Base-by-base conservation (phyloP, 768 basidiomycete genomes). In the Lentinula boryana region DNA sequence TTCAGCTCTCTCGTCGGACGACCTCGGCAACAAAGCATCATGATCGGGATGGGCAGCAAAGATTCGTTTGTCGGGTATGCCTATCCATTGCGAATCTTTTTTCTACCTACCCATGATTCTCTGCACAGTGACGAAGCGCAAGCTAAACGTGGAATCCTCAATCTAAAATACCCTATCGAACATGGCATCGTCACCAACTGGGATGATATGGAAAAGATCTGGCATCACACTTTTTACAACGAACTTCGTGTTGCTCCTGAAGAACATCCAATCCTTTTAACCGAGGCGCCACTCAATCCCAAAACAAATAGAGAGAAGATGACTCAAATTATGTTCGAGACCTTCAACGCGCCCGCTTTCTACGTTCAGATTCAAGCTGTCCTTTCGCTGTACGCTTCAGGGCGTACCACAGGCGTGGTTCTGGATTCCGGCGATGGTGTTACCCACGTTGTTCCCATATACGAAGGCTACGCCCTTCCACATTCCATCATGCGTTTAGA, bases 131-230 rank as follows among this genome's bases (percentile, higher is more conserved):
- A 95, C 65, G 93, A 95, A 72, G 92, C 92, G 44, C 92, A 94
- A 71, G 89, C 92, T 40, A 95, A 97, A 82, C 90, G 94, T 76
- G 94, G 95, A 82, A 93, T 96, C 73, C 82, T 96, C 64, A 89
- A 89, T 50, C 77, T 96, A 68, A 94, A 95, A 78, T 93, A 96
- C 78, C 94, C 92, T 56, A 93, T 93, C 67, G 91, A 94, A 74
- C 92, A 93, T 78, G 91, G 92, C 76, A 89, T 93, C 70, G 91
- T 96, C 73, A 95, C 93, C 75, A 95, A 97, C 86, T 97, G 95
- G 95, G 95, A 95, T 69, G 94, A 95, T 76, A 95, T 95, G 93
- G 95, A 96, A 80, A 95, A 95, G 80, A 95, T 95, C 74, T 96
- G 93, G 93, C 93, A 95, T 74, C 93, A 95, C 80, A 95, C 94